A percentile compares a stretch with the other conserved stretches of the same genome.
Evolutionary conservation across 257 asterid genomes (phyloP).

Genomic region (Plantago ovata): DNA sequence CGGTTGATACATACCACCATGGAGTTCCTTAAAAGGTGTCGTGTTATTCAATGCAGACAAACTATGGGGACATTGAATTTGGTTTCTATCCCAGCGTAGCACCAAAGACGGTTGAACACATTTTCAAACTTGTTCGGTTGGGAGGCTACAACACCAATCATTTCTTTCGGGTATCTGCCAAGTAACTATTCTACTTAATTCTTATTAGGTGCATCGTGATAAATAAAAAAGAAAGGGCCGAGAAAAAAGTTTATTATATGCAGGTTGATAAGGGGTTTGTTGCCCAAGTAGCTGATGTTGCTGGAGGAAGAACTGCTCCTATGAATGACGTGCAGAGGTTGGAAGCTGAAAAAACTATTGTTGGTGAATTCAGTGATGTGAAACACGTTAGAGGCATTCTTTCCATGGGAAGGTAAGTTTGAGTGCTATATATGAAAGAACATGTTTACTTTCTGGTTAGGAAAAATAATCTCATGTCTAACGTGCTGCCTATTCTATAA

Average conservation of each 20-base stretch:
- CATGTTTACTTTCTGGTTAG: not conserved
- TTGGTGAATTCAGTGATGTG: conserved; percentile 90
- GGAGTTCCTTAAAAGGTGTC: conserved; percentile 10
- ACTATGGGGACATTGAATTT: conserved; percentile 65
- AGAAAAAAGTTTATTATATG: conserved; percentile 14
- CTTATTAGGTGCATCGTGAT: conserved; percentile 10
- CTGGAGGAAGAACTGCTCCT: conserved; percentile 87
- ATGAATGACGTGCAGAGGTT: conserved; percentile 75
- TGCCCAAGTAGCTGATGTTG: conserved; percentile 97
- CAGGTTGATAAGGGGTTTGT: conserved; percentile 98
- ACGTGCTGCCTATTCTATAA: not conserved
- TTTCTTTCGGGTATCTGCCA: conserved; percentile 74
- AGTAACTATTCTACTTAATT: conserved; percentile 9
- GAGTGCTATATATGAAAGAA: not conserved
- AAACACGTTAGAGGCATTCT: conserved; percentile 94
- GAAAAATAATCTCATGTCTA: not conserved
- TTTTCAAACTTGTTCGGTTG: conserved; percentile 86
- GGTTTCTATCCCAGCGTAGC: conserved; percentile 73
- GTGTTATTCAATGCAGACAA: conserved; percentile 44
- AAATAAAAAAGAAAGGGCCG: conserved; percentile 10
- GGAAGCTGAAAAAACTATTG: conserved; percentile 72
- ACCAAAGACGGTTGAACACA: conserved; percentile 84
- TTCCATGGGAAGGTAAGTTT: conserved; percentile 92
- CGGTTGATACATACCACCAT: not conserved
- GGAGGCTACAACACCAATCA: conserved; percentile 93